Evolutionary conservation across 129 eudicot genomes (phyloP).

Genomic region (Calendula officinalis): DNA sequence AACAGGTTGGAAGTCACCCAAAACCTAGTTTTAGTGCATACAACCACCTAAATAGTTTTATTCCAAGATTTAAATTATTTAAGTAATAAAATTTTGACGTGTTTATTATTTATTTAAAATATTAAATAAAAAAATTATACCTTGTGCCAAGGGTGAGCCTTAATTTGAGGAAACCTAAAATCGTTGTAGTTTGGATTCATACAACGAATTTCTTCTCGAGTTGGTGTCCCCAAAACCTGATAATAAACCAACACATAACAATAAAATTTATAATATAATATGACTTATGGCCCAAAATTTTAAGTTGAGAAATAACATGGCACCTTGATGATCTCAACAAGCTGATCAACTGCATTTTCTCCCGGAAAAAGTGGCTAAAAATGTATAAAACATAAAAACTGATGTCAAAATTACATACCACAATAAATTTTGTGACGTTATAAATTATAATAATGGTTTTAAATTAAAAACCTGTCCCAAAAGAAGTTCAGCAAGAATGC

Average conservation of each 20-base stretch:
- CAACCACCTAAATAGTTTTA: no score
- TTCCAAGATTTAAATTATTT: no score
- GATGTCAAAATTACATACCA: neutral
- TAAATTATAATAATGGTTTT: neutral
- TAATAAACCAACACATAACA: conserved; percentile 7
- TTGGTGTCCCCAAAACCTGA: conserved; percentile 98
- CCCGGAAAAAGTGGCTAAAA: conserved; percentile 91
- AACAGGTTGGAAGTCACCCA: no score
- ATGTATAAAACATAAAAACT: neutral
- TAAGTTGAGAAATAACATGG: neutral
- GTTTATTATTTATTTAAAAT: neutral
- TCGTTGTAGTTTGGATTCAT: conserved; percentile 93
- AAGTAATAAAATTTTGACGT: no score
- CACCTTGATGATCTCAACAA: conserved; percentile 97
- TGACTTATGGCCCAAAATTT: neutral
- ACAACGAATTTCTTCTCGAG: conserved; percentile 91
- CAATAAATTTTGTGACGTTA: neutral
- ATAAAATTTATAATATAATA: conserved; percentile 16
- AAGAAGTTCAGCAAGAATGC: conserved; percentile 95
- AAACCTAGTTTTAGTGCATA: no score
- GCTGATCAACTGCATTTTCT: conserved; percentile 95
- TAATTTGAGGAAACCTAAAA: conserved; percentile 92
- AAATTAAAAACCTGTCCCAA: conserved; percentile 70
- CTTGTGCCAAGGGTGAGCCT: conserved; percentile 99
- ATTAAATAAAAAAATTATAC: conserved; percentile 25